Base-by-base conservation (phyloP, 805 yeast species). In the Candida chilensis region DNA sequence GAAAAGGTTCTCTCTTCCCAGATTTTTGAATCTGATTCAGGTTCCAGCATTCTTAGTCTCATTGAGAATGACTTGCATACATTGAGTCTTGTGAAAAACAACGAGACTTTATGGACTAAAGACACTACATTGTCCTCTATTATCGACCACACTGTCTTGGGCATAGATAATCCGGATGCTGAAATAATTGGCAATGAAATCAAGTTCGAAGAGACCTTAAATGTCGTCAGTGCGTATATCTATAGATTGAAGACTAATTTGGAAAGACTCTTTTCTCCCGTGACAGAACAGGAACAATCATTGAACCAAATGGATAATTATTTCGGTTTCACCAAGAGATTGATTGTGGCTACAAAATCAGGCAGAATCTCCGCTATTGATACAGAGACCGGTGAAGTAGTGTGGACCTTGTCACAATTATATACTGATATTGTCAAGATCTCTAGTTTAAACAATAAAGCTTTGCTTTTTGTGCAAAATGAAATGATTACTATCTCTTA, bases 241-340 rank as follows among this genome's bases (percentile, higher is more conserved):
- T 47, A 37, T 28, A 48, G 67, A 42, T 19, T 53, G 13, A 40
- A 35, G 10, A 54, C 49, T 25, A 60, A 60, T 31, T 29, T 36
- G 11, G 28, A 21, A 31, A 36, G 32, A 24, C 36, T 40, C 17
- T 32, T 37, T 5, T 11, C 12, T 16, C 24, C 21, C 5, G 13
- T 11, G 24, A 16, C 11, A 8, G 29, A 32, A 15, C 5, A 41
- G 17, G 31, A 28, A 35, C 16, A 20, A 25, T 27, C 11, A 36
- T 37, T 15, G 38, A 36, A 11, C 28, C 17, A 17, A 10, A 24
- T 5, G 17, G 31, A 34, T 20, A 31, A 33, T 10, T 58, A 50
- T 17, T 72, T 73, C 51, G 78, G 78, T 1, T 59, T 66, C 20
- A 42, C 50, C 5, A 71, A 72, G 34, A 44, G 47, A 4, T 36